Conservation (phyloP, 305 asterid species). For the Stenogyne calaminthoides region DNA sequence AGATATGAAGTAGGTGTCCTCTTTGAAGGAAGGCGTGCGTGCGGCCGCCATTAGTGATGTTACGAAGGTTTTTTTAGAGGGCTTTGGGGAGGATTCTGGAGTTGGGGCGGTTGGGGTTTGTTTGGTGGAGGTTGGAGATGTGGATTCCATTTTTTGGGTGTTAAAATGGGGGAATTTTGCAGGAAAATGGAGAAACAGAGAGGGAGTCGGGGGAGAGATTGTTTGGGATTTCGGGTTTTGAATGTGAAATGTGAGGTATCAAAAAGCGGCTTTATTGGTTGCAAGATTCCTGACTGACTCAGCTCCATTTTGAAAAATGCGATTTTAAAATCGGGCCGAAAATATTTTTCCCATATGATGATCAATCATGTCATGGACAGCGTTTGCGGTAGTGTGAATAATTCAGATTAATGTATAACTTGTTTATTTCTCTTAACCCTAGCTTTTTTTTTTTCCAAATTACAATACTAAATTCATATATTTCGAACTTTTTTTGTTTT, state of each 20-base stretch:
- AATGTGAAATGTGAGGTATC: conserved; percentile 12
- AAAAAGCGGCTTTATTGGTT: conserved; percentile 33
- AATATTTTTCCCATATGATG: background rate
- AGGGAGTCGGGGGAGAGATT: background rate
- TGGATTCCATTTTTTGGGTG: conserved; percentile 41
- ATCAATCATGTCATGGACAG: background rate
- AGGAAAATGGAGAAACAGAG: background rate
- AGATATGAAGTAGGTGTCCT: conserved; percentile 70
- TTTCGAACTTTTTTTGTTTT: too few species aligned
- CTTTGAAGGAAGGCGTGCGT: conserved; percentile 74
- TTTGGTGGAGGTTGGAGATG: conserved; percentile 40
- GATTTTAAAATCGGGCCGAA: background rate
- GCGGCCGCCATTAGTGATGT: conserved; percentile 69
- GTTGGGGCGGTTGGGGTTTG: background rate
- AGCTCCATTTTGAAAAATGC: conserved; percentile 13
- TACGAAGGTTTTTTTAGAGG: conserved; percentile 51
- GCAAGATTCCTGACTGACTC: conserved; percentile 15
- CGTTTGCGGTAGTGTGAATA: too few species aligned
- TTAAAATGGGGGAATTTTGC: background rate
- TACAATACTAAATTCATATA: too few species aligned
- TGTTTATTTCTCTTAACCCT: too few species aligned
- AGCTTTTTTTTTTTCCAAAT: too few species aligned
- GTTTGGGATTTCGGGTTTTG: conserved; percentile 14
- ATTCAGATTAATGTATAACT: too few species aligned
- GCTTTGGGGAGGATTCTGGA: conserved; percentile 37